Conservation (phyloP, 2,329 filamentous ascomycete species). For the Xylariomycetidae sp. region DNA sequence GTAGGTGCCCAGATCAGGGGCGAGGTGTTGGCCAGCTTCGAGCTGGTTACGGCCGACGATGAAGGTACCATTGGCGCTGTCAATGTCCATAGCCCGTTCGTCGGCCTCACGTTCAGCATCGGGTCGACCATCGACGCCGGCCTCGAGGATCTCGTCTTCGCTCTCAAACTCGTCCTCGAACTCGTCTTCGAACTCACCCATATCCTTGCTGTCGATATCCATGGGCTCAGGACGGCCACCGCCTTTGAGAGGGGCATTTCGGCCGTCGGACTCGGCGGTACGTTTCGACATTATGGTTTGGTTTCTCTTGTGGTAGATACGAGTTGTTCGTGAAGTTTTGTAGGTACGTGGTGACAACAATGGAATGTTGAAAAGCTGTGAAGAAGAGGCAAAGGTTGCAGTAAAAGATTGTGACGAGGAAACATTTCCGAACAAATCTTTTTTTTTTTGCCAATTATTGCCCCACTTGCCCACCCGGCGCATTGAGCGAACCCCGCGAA, state of each 20-base stretch:
- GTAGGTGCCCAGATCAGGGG: slow-evolving; percentile 91
- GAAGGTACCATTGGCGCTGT: slow-evolving; percentile 75
- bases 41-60: slow-evolving; percentile 93
- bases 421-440: too few species aligned
- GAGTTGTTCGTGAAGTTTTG: too few species aligned
- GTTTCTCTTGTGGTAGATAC: background rate
- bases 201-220: slow-evolving; percentile 62
- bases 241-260: slow-evolving; percentile 51
- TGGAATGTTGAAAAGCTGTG: too few species aligned
- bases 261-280: slow-evolving; percentile 45
- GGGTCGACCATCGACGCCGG: slow-evolving; percentile 86
- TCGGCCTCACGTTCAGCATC: slow-evolving; percentile 91
- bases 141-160: slow-evolving; percentile 86
- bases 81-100: slow-evolving; percentile 87
- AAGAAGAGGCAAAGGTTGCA: background rate
- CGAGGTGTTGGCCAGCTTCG: slow-evolving; percentile 82
- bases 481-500: too few species aligned
- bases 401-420: too few species aligned
- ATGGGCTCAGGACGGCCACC: slow-evolving; percentile 58
- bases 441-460: too few species aligned
- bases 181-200: slow-evolving; percentile 90
- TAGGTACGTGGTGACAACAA: too few species aligned
- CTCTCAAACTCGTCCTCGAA: slow-evolving; percentile 90
- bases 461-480: too few species aligned
- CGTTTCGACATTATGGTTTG: slow-evolving; percentile 55